Percentiles rank a stretch among this genome's conserved stretches.
Conservation (phyloP, 345 rosid genomes). For the Noccaea bulbosa region DNA sequence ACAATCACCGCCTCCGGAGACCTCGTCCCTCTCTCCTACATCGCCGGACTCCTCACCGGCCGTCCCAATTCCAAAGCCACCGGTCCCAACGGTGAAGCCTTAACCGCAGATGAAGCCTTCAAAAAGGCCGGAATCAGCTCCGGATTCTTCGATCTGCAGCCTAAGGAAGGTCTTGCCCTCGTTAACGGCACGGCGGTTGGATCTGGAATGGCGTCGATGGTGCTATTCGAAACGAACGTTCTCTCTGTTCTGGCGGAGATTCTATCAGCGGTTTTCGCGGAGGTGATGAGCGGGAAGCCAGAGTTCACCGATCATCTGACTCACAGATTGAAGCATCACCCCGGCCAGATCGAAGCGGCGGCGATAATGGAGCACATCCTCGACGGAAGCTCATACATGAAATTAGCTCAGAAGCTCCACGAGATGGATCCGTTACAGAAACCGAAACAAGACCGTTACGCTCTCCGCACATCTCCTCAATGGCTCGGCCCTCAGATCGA, state of each 20-base stretch:
- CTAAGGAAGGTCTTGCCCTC: conserved; percentile 74
- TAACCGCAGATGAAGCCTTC: conserved; percentile 58
- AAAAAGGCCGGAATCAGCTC: conserved; percentile 46
- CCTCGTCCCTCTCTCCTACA: conserved; percentile 69
- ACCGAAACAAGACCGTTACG: conserved; percentile 77
- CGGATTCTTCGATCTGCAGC: conserved; percentile 69
- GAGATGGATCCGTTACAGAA: conserved; percentile 75
- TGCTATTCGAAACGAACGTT: conserved; percentile 61
- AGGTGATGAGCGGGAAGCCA: conserved; percentile 79
- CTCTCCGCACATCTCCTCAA: conserved; percentile 76
- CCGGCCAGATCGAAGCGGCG: conserved; percentile 81
- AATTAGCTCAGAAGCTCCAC: conserved; percentile 60
- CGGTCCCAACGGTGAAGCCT: conserved; percentile 56
- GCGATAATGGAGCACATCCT: conserved; percentile 80
- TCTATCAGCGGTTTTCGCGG: conserved; percentile 65
- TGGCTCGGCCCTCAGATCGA: conserved; percentile 87
- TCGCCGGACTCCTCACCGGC: conserved; percentile 65
- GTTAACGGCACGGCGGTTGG: conserved; percentile 87
- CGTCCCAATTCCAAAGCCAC: conserved; percentile 65
- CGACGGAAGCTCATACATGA: conserved; percentile 65
- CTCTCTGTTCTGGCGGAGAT: conserved; percentile 60
- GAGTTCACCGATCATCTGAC: conserved; percentile 80
- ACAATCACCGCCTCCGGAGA: conserved; percentile 79
- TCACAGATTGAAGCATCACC: conserved; percentile 74
- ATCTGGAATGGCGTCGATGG: conserved; percentile 72